Conservation (phyloP, 2,329 filamentous ascomycete genomes). For the Verticillium zaregamsianum region DNA sequence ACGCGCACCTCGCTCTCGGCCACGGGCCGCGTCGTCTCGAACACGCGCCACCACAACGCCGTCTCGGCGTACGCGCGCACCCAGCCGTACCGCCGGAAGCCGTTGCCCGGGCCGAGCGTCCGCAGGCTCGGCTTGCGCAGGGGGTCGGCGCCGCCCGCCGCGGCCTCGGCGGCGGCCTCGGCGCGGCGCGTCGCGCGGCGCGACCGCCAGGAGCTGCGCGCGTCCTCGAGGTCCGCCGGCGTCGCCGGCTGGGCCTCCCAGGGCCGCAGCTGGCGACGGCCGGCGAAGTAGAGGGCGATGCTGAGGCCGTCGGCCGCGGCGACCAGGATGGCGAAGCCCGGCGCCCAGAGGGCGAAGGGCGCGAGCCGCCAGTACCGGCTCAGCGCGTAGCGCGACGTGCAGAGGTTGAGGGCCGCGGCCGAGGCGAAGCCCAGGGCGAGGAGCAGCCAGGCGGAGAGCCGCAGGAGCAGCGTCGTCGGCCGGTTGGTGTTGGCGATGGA, state of each 20-base stretch:
- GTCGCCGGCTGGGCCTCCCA: constrained; percentile 28
- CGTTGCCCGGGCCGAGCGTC: constrained; percentile 21
- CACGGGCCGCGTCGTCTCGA: constrained; percentile 15
- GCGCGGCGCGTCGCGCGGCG: constrained; percentile 10
- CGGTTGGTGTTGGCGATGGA: constrained; percentile 32
- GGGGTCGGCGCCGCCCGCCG: constrained; percentile 11
- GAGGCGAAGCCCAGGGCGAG: constrained; percentile 21
- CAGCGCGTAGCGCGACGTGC: constrained; percentile 7
- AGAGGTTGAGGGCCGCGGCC: constrained; percentile 27
- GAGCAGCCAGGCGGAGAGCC: constrained; percentile 15
- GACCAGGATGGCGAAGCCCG: constrained; percentile 26
- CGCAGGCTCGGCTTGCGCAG: constrained; percentile 16
- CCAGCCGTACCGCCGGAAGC: constrained; percentile 16
- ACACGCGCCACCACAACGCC: constrained; percentile 14
- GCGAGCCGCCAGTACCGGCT: constrained; percentile 21
- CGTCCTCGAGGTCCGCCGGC: constrained; percentile 22
- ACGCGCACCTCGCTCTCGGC: constrained; percentile 18
- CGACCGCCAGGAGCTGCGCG: constrained; percentile 15
- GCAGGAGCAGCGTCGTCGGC: constrained; percentile 24
- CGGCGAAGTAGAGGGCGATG: constrained; percentile 24
- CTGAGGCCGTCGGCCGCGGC: constrained; percentile 32
- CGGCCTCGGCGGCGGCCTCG: constrained; percentile 8
- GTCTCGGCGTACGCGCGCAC: constrained; percentile 16
- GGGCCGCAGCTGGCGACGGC: constrained; percentile 28
- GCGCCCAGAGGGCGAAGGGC: constrained; percentile 28